Conservation (phyloP, 1,139 yeast species). For the Geotrichum europaeum region DNA sequence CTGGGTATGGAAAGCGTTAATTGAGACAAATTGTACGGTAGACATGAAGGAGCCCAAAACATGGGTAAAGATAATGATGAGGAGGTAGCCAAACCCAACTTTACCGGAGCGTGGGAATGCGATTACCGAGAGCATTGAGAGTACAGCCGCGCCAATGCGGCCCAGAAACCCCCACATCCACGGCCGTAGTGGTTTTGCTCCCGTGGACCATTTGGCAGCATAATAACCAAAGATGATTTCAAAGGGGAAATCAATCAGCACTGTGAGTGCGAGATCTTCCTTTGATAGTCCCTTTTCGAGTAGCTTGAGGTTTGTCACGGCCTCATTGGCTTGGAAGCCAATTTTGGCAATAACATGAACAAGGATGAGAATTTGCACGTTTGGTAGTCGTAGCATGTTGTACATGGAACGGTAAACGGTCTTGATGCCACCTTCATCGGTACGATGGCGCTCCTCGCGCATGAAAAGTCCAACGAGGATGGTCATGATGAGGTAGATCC, state of each 20-base stretch:
- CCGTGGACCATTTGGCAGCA: conserved; percentile 91
- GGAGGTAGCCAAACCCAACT: conserved; percentile 49
- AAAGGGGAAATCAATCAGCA: conserved; percentile 90
- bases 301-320: conserved; percentile 86
- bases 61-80: conserved; percentile 72
- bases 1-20: conserved; percentile 90
- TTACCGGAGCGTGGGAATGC: conserved; percentile 61
- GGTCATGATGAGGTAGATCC: conserved; percentile 64
- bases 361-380: conserved; percentile 67
- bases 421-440: conserved; percentile 31
- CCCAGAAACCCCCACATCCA: conserved; percentile 93
- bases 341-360: conserved; percentile 77
- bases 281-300: conserved; percentile 90
- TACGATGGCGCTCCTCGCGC: conserved; percentile 39
- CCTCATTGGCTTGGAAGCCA: conserved; percentile 94
- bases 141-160: conserved; percentile 62
- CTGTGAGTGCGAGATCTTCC: conserved; percentile 90
- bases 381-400: conserved; percentile 65
- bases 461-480: conserved; percentile 46
- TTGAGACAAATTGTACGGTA: conserved; percentile 89
- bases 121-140: conserved; percentile 70
- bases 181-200: conserved; percentile 64
- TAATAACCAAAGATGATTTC: conserved; percentile 92
- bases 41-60: conserved; percentile 85
- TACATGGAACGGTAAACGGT: conserved; percentile 72